Base-by-base conservation (phyloP, 345 rosid species). In the Psidium friedrichsthalianum region DNA sequence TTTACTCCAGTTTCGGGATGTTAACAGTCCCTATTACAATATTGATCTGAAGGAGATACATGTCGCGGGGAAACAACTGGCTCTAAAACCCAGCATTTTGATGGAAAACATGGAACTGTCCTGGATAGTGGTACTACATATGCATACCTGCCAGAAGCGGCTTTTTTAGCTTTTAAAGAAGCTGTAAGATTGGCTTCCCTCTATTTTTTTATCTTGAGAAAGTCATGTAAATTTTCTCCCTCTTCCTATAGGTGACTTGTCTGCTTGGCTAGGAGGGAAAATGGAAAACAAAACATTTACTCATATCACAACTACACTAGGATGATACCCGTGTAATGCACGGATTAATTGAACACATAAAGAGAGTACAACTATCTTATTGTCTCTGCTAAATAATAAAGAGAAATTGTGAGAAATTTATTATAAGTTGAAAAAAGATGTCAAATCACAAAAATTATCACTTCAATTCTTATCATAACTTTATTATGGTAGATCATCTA, bases 1-100 rank as follows among this genome's bases (percentile, higher is more conserved):
- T 95, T 95, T 94, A 95, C 97, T 93, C 93, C 93, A 95, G 99
- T 97, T 94, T 94, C 95, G 98, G 97, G 99, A 92, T 97, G 98
- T 96, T 93, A 94, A 97, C 98, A 96, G 98, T 95, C 97, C 95
- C 88, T 97, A 96, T 93, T 97, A 97, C 95, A 97, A 97, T 90
- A 90, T 96, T 88, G 94, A 96, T 91, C 93, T 95, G 96, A 97
- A 90, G 94, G 98, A 91, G 92, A 90, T 97, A 85, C 95, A 92
- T 89, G 95, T 96, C 59, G 99, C 94, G 74, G 99, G 98, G 89
- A 95, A 96, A 94, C 88, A 85, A 84, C 89, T 97, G 90, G 89
- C 90, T 85, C 64, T 97, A 32, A 89, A 91, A 74, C 87, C 96
- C 8, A 89, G 83, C 22, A 89, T 94, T 59, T 97, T 89, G 95